Base-by-base conservation (phyloP, 345 rosid genomes). In the Melastoma malabathricum region DNA sequence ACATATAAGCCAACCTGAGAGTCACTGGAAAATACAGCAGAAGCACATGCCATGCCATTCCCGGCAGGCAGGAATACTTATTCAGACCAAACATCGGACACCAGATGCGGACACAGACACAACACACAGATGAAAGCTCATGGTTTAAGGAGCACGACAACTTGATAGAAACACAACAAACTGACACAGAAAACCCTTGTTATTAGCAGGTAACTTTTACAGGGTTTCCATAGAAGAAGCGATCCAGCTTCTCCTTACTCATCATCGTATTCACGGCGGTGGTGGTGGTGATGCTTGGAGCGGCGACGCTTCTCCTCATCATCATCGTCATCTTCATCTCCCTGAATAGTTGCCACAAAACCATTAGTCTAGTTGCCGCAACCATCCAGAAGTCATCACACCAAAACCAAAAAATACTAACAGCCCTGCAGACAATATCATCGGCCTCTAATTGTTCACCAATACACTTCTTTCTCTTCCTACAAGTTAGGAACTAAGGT, bases 231-330 rank as follows among this genome's bases (percentile, higher is more conserved):
- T 47, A 57, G 15, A 14, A 51, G 31, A 44, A 27, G 13, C 4
- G 17, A 22, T 12, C 15, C 2, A 6, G 15, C 51, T 15, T n/a
- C 47, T 5, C 22, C 38, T 83, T 65, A 80, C 63, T 90, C 78
- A 0, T 90, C 94, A 55, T 83, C 81, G 55, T 86, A 82, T 44
- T 74, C 60, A 62, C 54, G 64, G 65, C 43, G 71, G 59, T 44
- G 70, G 68, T 72, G 82, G 71, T 76, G 86, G 51, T 70, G 85
- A 44, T 79, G 71, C 68, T 75, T 51, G 63, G 56, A 10, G 65
- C 67, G 78, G 29, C 57, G 66, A 19, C 60, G 62, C 71, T 73
- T 57, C 68, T 73, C 56, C 64, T 79, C 73, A 13, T 74, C 84
- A 20, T 71, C 73, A 20, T 65, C 80, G 38, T 77, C 71, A 50